Evolutionary conservation across 108 stramenopile species (phyloP).

Genomic region (Nitzschia palea): DNA sequence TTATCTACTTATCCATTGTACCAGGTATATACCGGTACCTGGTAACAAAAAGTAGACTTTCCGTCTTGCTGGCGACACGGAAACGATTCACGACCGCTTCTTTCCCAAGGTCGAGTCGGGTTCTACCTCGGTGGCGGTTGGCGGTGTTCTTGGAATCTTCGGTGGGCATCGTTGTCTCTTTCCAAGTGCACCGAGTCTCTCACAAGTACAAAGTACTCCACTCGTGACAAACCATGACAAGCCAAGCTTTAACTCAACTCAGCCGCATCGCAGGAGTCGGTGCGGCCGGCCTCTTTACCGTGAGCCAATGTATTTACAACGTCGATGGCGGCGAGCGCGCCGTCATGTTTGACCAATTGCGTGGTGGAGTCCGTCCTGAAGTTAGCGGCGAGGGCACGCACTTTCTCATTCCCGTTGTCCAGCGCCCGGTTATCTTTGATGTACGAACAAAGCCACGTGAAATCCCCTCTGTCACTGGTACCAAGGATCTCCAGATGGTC

Average conservation of each 20-base stretch:
- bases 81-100: too few species aligned
- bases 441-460: constrained; percentile 95
- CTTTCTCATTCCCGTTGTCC: constrained; percentile 84
- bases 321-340: constrained; percentile 99
- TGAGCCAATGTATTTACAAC: constrained; percentile 85
- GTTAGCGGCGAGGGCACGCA: constrained; percentile 97
- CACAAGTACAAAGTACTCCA: background rate
- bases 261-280: constrained; percentile 71
- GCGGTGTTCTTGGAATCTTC: too few species aligned
- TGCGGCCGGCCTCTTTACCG: constrained; percentile 79
- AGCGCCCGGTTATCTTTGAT: constrained; percentile 95
- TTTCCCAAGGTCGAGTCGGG: too few species aligned
- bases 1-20: too few species aligned
- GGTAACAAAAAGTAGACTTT: too few species aligned
- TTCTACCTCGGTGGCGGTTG: too few species aligned
- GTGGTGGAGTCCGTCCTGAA: constrained; percentile 90
- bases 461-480: constrained; percentile 96
- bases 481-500: constrained; percentile 99
- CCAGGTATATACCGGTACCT: too few species aligned
- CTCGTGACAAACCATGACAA: constrained; percentile 7
- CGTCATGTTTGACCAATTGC: constrained; percentile 97
- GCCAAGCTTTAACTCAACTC: constrained; percentile 42
- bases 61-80: too few species aligned
- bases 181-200: background rate
- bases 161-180: too few species aligned